Evolutionary conservation across 1,284 basidiomycete species (phyloP), one percentile per base, ranked within the genome.

Genomic region (Pyrrhoderma lamaoense): DNA sequence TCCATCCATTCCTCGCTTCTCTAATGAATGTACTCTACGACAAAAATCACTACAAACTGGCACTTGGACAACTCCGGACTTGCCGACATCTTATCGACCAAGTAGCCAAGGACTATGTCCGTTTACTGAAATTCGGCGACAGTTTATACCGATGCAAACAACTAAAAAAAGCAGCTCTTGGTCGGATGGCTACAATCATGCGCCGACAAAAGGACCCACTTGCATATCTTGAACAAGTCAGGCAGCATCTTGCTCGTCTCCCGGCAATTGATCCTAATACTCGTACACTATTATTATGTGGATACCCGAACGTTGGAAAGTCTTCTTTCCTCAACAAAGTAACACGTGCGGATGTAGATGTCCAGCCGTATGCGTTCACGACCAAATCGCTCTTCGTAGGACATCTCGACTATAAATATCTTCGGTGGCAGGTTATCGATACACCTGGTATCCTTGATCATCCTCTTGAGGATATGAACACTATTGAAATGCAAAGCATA

Each of bases 11-110:
- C 75, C 75, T 96, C 23, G 81, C 92, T 3, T 93, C 91, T 2
- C 75, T 97, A 31, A 83, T 97, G 76, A 97, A 97, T 67, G 93
- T 97, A 9, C 77, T 97, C 34, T 97, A 97, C 70, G 93, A 97
- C 78, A 97, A 96, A 73, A 96, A 96, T 65, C 93, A 97, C 67
- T 97, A 96, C 80, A 97, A 96, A 71, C 88, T 97, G 49, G 93
- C 93, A 3, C 75, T 97, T 21, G 93, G 94, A 58, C 93, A 97
- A 66, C 81, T 97, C 56, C 86, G 93, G 57, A 97, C 93, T 1
- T 89, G 89, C 1, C 79, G 88, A 45, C 93, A 97, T 76, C 75
- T 97, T 46, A 95, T 97, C 61, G 91, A 95, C 68, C 89, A 94
- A 52, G 89, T 97, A 55, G 89, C 88, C 47, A 96, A 96, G 67